A percentile compares a stretch with the other conserved stretches of the same genome.
Conservation (phyloP, 805 yeast genomes). For the Kodamaea jinghongensis region DNA sequence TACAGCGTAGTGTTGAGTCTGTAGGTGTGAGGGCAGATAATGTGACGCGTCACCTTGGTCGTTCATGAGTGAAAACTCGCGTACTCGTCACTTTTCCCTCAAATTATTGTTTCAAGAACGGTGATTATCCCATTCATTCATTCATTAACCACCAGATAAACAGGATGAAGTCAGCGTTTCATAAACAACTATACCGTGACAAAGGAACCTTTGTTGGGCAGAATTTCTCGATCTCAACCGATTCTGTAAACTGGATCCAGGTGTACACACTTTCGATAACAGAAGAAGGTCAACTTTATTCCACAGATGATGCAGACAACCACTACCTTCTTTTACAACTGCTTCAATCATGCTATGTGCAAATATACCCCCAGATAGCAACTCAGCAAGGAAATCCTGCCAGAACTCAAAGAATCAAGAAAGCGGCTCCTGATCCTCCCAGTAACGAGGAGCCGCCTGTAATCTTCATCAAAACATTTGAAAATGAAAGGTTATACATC, state of each 20-base stretch:
- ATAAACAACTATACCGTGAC: constrained; percentile 21
- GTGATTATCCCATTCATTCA: no score
- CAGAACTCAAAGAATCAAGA: constrained; percentile 1
- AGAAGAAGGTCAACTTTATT: constrained; percentile 32
- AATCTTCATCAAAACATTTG: constrained; percentile 40
- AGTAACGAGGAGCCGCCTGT: constrained; percentile 32
- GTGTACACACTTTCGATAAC: constrained; percentile 28
- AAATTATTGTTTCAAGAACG: no score
- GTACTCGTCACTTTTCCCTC: no score
- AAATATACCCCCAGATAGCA: constrained; percentile 24
- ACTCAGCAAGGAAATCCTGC: background rate
- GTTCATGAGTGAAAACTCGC: no score
- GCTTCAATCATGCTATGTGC: constrained; percentile 41
- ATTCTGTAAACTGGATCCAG: constrained; percentile 35
- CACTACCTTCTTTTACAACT: constrained; percentile 30
- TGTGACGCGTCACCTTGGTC: no score
- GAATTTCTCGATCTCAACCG: constrained; percentile 36
- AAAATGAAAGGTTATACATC: constrained; percentile 37
- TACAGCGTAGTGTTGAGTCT: no score
- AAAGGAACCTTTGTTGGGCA: constrained; percentile 34
- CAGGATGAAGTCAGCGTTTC: no score
- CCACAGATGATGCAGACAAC: constrained; percentile 29
- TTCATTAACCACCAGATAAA: no score
- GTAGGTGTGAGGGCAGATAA: no score
- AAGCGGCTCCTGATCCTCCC: constrained; percentile 1